These are phyloP conservation scores for Incumbomyces lentus DNA, from an alignment of 2,329 filamentous ascomycete species.

Conservation along the genomic window DNA sequence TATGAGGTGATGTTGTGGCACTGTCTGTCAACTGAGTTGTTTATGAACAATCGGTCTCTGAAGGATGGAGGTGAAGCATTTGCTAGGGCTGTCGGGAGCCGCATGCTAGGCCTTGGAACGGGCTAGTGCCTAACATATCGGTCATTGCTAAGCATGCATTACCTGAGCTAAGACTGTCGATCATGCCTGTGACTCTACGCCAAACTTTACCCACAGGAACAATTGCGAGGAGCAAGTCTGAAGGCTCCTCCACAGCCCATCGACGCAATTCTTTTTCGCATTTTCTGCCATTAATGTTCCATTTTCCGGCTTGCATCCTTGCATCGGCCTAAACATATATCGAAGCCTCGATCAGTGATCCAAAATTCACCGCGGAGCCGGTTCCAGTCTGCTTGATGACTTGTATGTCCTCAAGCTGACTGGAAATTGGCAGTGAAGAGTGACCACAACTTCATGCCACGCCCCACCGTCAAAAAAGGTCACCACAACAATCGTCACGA, in stretches of 20 bases:
- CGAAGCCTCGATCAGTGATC: not conserved
- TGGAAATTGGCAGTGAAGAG: conserved; percentile 13
- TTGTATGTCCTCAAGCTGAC: conserved; percentile 22
- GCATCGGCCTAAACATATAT: not conserved
- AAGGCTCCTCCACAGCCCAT: not conserved
- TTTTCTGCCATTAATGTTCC: not conserved
- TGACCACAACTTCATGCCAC: conserved; percentile 35
- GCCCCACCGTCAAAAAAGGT: conserved; percentile 43
- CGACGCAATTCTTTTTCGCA: not conserved
- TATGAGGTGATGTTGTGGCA: too few relatives aligned
- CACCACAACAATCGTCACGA: conserved; percentile 70
- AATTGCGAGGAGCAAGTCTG: not conserved
- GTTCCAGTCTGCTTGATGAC: conserved; percentile 23
- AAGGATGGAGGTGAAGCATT: too few relatives aligned
- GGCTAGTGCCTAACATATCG: not conserved
- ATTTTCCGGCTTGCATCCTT: not conserved
- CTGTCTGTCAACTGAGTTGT: too few relatives aligned
- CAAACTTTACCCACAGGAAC: not conserved
- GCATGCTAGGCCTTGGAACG: too few relatives aligned
- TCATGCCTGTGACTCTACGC: not conserved
- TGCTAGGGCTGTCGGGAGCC: too few relatives aligned
- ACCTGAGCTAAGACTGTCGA: not conserved
- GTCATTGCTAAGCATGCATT: not conserved
- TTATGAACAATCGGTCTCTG: too few relatives aligned
- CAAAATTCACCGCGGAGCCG: conserved; percentile 10